Percentiles rank a stretch among this genome's conserved stretches.
Conservation (phyloP, 495 filamentous ascomycete species). For the Neurospora sublineolata region DNA sequence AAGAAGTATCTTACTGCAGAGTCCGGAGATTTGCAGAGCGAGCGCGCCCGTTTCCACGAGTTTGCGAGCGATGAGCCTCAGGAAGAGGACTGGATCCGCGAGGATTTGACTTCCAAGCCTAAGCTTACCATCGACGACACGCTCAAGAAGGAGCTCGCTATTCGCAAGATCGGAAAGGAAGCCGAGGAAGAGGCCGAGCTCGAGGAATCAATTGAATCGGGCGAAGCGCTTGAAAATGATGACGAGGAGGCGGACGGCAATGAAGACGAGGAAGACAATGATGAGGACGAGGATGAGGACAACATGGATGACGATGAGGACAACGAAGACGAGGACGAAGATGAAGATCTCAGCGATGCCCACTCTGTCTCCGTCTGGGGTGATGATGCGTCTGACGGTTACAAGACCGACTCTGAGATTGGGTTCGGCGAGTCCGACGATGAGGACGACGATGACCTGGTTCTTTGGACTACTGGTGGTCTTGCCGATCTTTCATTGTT, state of each 20-base stretch:
- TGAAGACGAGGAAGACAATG: conserved; percentile 33
- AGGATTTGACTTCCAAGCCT: conserved; percentile 43
- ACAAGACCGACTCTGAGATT: conserved; percentile 91
- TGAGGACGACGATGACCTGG: conserved; percentile 68
- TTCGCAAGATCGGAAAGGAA: conserved; percentile 79
- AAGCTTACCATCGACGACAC: conserved; percentile 84
- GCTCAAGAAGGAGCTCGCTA: conserved; percentile 77
- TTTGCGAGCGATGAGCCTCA: conserved; percentile 73
- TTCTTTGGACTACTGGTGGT: conserved; percentile 63
- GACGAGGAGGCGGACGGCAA: conserved; percentile 36
- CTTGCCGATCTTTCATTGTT: conserved; percentile 25
- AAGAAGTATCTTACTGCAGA: conserved; percentile 39
- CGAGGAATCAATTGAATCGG: conserved; percentile 55
- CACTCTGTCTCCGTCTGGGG: conserved; percentile 51
- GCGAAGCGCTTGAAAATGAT: conserved; percentile 45
- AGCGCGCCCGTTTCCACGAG: conserved; percentile 77
- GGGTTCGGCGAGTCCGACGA: conserved; percentile 89
- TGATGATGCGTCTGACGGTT: conserved; percentile 60
- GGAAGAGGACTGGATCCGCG: conserved; percentile 78
- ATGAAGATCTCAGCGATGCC: conserved; percentile 27
- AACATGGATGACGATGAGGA: conserved; percentile 37
- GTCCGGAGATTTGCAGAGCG: conserved; percentile 46
- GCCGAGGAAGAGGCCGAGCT: conserved; percentile 76
- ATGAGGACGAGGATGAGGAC: conserved; percentile 43
- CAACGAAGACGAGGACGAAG: conserved; percentile 31